Evolutionary conservation across 495 filamentous ascomycete genomes (phyloP).

Genomic region (Neurospora sp.): DNA sequence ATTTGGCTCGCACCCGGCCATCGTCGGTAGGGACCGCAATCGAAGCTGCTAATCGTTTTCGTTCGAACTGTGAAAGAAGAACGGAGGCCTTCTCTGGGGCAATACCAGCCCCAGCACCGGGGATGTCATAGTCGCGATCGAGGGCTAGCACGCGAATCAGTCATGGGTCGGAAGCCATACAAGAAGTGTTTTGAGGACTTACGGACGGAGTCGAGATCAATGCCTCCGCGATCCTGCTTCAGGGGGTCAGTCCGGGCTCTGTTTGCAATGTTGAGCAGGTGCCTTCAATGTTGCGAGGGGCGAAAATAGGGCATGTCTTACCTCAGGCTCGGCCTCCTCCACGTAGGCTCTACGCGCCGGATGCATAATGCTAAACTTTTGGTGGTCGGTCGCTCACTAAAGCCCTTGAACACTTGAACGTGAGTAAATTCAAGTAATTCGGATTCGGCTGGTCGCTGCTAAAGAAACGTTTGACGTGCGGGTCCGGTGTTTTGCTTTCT

Average conservation of each 20-base stretch:
- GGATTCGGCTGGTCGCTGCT: neutral
- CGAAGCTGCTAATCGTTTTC: slow-evolving; percentile 76
- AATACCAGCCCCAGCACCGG: slow-evolving; percentile 59
- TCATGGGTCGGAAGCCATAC: neutral
- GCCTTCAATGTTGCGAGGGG: slow-evolving; percentile 21
- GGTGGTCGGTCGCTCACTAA: neutral
- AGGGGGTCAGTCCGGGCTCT: slow-evolving; percentile 21
- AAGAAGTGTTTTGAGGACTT: slow-evolving; percentile 23
- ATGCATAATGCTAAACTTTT: slow-evolving; percentile 54
- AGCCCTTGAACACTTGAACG: neutral
- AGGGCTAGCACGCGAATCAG: slow-evolving; percentile 42
- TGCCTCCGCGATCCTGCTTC: slow-evolving; percentile 51
- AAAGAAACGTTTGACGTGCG: neutral
- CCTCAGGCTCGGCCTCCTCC: slow-evolving; percentile 69
- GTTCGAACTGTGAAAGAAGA: slow-evolving; percentile 79
- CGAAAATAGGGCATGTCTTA: slow-evolving; percentile 33
- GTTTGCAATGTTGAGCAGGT: slow-evolving; percentile 19
- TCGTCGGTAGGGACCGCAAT: slow-evolving; percentile 97
- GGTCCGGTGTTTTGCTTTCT: neutral
- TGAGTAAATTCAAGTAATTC: neutral
- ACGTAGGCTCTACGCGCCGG: slow-evolving; percentile 92
- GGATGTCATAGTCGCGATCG: slow-evolving; percentile 80
- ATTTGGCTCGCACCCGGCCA: slow-evolving; percentile 64
- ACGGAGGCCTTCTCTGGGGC: slow-evolving; percentile 83
- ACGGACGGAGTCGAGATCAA: slow-evolving; percentile 76